phyloP scores from a whole-genome alignment of 768 basidiomycete genomes.

The Lentinula edodes region DNA sequence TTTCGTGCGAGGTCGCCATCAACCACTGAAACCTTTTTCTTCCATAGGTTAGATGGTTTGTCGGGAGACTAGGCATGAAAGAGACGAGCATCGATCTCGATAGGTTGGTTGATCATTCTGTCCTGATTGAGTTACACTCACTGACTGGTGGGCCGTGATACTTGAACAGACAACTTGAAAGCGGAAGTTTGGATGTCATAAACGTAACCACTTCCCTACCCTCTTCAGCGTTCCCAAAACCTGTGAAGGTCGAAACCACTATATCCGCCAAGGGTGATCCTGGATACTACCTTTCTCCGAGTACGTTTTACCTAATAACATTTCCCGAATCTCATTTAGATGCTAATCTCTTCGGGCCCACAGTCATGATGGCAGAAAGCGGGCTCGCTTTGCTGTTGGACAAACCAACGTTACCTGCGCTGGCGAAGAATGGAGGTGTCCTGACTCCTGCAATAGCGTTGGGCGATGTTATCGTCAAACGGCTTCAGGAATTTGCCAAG shows the following conservation, averaged over 20 bases:
- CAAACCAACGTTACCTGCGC: slow-evolving; percentile 43
- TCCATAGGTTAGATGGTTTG: slow-evolving; percentile 49
- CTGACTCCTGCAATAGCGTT: slow-evolving; percentile 82
- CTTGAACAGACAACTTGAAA: slow-evolving; percentile 42
- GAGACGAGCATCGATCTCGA: slow-evolving; percentile 49
- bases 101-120: slow-evolving; percentile 38
- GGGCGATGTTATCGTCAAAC: slow-evolving; percentile 66
- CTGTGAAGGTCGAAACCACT: slow-evolving; percentile 50
- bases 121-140: not conserved
- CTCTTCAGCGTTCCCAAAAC: slow-evolving; percentile 23
- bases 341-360: not conserved
- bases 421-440: slow-evolving; percentile 66
- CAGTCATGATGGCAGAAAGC: slow-evolving; percentile 75
- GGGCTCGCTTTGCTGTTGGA: slow-evolving; percentile 63
- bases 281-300: slow-evolving; percentile 56
- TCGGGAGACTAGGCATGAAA: slow-evolving; percentile 49
- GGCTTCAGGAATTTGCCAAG: slow-evolving; percentile 31
- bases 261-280: slow-evolving; percentile 73
- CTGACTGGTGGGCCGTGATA: not conserved
- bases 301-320: slow-evolving; percentile 26
- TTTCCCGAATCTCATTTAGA: slow-evolving; percentile 1
- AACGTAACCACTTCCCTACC: slow-evolving; percentile 67
- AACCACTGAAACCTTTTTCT: not conserved
- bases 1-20: slow-evolving; percentile 17
- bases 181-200: slow-evolving; percentile 55